These are phyloP conservation scores for Pythium diclinum DNA, from an alignment of 352 stramenopile genomes.

Conservation along the genomic window DNA sequence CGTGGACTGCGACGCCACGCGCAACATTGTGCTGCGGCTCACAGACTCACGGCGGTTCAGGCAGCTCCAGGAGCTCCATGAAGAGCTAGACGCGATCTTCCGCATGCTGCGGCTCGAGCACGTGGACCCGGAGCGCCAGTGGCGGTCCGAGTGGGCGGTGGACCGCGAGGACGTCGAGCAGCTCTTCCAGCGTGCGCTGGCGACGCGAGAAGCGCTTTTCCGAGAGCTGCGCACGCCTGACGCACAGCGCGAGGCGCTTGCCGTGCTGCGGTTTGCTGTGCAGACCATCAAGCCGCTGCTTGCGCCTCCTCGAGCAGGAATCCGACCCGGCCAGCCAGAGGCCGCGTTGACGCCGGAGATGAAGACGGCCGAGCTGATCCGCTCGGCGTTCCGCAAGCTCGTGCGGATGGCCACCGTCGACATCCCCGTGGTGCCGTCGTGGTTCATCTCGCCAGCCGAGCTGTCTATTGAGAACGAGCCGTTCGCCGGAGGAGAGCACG, in stretches of 20 bases:
- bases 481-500: slow-evolving; percentile 15
- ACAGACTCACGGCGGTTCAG: slow-evolving; percentile 26
- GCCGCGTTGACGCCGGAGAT: neutral
- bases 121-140: slow-evolving; percentile 41
- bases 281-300: slow-evolving; percentile 22
- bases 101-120: slow-evolving; percentile 36
- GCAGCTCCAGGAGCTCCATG: slow-evolving; percentile 25
- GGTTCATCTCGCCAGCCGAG: slow-evolving; percentile 52
- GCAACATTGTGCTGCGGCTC: slow-evolving; percentile 23
- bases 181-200: slow-evolving; percentile 34
- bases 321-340: neutral
- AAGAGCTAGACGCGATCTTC: slow-evolving; percentile 26
- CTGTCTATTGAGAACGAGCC: slow-evolving; percentile 28
- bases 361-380: slow-evolving; percentile 35
- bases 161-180: slow-evolving; percentile 45
- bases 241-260: slow-evolving; percentile 35
- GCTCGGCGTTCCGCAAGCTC: slow-evolving; percentile 44
- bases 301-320: neutral
- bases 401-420: slow-evolving; percentile 41
- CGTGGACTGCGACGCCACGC: slow-evolving; percentile 17
- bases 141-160: slow-evolving; percentile 47
- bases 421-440: slow-evolving; percentile 42
- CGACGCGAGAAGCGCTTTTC: slow-evolving; percentile 20
- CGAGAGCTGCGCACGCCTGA: slow-evolving; percentile 22
- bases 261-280: slow-evolving; percentile 52